Percentiles rank a stretch among this genome's conserved stretches.
Evolutionary conservation across 148 eudicot genomes (phyloP).

Genomic region (Silene uniflora): DNA sequence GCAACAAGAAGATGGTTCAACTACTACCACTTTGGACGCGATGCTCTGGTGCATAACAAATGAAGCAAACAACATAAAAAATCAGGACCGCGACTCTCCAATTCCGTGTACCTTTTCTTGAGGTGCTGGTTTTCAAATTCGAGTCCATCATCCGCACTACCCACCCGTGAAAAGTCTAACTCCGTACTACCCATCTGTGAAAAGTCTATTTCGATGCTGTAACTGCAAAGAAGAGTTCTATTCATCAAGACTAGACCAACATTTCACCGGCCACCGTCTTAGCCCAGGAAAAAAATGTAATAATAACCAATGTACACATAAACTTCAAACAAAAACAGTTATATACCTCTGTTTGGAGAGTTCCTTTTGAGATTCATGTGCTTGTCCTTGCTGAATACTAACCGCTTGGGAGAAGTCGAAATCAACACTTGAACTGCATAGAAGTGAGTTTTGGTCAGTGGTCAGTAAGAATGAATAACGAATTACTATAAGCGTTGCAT

Average conservation of each 20-base stretch:
- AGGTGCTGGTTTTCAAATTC: constrained; percentile 43
- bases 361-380: constrained; percentile 14
- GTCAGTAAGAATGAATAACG: not conserved
- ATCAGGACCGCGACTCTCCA: no score
- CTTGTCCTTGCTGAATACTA: constrained; percentile 15
- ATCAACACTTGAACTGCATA: constrained; percentile 19
- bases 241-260: not conserved
- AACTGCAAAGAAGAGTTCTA: constrained; percentile 29
- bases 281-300: not conserved
- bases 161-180: constrained; percentile 24
- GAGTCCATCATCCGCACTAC: constrained; percentile 26
- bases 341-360: constrained; percentile 16
- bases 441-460: not conserved
- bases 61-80: not conserved
- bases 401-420: constrained; percentile 14
- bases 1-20: constrained; percentile 13
- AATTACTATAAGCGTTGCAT: no score
- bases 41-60: not conserved
- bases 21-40: not conserved
- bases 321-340: not conserved
- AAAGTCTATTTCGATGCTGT: constrained; percentile 42
- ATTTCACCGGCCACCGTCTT: not conserved
- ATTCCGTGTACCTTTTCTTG: constrained; percentile 50
- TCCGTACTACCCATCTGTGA: constrained; percentile 33
- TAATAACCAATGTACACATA: not conserved